Evolutionary conservation across 1,284 basidiomycete species (phyloP).

Genomic region (Fomitopsis schrenkii): DNA sequence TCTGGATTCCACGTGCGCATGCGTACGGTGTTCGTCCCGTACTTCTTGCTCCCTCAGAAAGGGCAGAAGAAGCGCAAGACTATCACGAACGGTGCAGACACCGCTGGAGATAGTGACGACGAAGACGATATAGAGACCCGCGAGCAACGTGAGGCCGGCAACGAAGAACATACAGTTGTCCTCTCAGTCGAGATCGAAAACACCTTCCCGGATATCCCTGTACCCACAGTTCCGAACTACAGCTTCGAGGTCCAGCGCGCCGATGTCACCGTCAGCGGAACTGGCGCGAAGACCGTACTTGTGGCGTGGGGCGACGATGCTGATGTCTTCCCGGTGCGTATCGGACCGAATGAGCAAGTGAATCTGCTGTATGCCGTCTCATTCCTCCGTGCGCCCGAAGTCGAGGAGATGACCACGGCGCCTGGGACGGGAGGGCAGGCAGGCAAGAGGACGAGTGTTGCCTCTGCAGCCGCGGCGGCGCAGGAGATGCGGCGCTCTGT

Average conservation of each 20-base stretch:
- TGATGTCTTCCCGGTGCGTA: constrained; percentile 65
- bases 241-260: constrained; percentile 74
- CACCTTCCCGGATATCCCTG: constrained; percentile 26
- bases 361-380: constrained; percentile 85
- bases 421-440: constrained; percentile 15
- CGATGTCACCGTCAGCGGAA: constrained; percentile 70
- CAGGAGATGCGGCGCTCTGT: constrained; percentile 68
- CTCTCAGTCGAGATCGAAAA: constrained; percentile 87
- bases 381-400: constrained; percentile 61
- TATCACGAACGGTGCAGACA: background rate
- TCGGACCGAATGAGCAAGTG: constrained; percentile 73
- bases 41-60: constrained; percentile 52
- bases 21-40: constrained; percentile 84
- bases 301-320: constrained; percentile 56
- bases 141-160: constrained; percentile 60
- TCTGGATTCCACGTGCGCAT: constrained; percentile 85
- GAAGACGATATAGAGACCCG: constrained; percentile 48
- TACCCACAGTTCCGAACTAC: constrained; percentile 40
- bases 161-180: constrained; percentile 78
- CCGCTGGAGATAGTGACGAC: constrained; percentile 23
- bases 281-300: constrained; percentile 65
- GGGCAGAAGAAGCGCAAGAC: constrained; percentile 8
- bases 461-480: background rate
- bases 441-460: constrained; percentile 5
- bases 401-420: constrained; percentile 40